These are phyloP conservation scores for Diaporthe batatas DNA, from an alignment of 2,329 filamentous ascomycete species.

Conservation along the genomic window DNA sequence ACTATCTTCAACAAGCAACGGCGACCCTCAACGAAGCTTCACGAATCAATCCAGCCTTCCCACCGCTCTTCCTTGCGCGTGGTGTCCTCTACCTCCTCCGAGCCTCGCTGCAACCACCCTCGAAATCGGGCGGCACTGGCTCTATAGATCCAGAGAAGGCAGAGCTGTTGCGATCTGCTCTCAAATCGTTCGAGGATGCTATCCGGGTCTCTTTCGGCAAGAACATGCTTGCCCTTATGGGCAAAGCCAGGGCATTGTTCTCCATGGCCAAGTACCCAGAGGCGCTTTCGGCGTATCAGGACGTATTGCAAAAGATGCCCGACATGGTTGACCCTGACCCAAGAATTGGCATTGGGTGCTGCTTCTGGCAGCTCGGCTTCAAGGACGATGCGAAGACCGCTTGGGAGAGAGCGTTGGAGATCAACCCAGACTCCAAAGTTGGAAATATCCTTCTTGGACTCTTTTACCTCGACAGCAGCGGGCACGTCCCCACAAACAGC, in stretches of 20 bases:
- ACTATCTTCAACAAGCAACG: constrained; percentile 92
- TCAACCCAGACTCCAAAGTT: constrained; percentile 86
- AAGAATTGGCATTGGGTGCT: constrained; percentile 94
- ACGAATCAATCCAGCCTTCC: constrained; percentile 91
- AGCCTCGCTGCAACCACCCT: constrained; percentile 84
- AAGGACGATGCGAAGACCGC: constrained; percentile 92
- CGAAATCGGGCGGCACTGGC: constrained; percentile 73
- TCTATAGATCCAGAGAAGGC: constrained; percentile 78
- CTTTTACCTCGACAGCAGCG: constrained; percentile 89
- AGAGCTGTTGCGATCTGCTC: constrained; percentile 84
- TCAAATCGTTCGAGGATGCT: constrained; percentile 96
- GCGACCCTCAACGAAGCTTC: constrained; percentile 94
- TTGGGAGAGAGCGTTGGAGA: constrained; percentile 89
- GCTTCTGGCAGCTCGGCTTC: constrained; percentile 95
- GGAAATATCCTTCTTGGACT: constrained; percentile 91
- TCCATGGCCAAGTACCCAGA: constrained; percentile 89
- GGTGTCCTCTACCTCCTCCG: constrained; percentile 90
- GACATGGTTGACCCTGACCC: constrained; percentile 93
- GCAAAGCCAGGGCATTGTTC: constrained; percentile 88
- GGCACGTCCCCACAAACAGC: constrained; percentile 84
- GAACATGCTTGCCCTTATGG: constrained; percentile 93
- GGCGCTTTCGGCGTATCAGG: constrained; percentile 87
- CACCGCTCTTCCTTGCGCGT: constrained; percentile 89
- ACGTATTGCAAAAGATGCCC: constrained; percentile 86
- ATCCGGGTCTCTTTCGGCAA: constrained; percentile 85